These are phyloP conservation scores for Lipomyces oligophaga DNA, from an alignment of 805 yeast species.

Conservation along the genomic window DNA sequence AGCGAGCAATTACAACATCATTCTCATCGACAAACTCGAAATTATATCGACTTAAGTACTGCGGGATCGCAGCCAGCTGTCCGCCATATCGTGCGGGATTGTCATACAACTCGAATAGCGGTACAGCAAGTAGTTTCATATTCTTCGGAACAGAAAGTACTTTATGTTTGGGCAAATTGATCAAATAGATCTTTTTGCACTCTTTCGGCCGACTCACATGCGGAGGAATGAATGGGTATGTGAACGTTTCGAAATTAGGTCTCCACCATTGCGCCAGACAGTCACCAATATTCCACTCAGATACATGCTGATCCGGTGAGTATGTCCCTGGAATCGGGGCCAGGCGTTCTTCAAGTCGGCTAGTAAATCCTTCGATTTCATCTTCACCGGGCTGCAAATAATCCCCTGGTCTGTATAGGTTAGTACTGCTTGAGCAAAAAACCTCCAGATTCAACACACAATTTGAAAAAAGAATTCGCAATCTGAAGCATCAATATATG, in stretches of 20 bases:
- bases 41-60: slow-evolving; percentile 38
- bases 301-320: slow-evolving; percentile 23
- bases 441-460: slow-evolving; percentile 15
- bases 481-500: slow-evolving; percentile 35
- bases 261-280: slow-evolving; percentile 40
- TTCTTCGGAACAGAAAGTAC: slow-evolving; percentile 34
- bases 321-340: slow-evolving; percentile 26
- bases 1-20: slow-evolving; percentile 30
- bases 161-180: slow-evolving; percentile 33
- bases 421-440: neutral
- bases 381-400: slow-evolving; percentile 31
- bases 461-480: slow-evolving; percentile 37
- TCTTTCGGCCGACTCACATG: slow-evolving; percentile 38
- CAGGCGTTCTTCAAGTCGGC: slow-evolving; percentile 29
- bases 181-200: slow-evolving; percentile 36
- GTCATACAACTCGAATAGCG: slow-evolving; percentile 37
- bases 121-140: slow-evolving; percentile 36
- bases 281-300: slow-evolving; percentile 36
- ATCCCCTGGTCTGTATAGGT: slow-evolving; percentile 32
- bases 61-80: slow-evolving; percentile 40
- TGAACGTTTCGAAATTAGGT: slow-evolving; percentile 36
- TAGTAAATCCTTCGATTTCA: slow-evolving; percentile 33
- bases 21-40: slow-evolving; percentile 35
- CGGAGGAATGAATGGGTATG: slow-evolving; percentile 38
- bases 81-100: slow-evolving; percentile 35